Percentiles rank a stretch among this genome's conserved stretches.
Conservation (phyloP, 148 eudicot species). For the Rhododendron ferrugineum region DNA sequence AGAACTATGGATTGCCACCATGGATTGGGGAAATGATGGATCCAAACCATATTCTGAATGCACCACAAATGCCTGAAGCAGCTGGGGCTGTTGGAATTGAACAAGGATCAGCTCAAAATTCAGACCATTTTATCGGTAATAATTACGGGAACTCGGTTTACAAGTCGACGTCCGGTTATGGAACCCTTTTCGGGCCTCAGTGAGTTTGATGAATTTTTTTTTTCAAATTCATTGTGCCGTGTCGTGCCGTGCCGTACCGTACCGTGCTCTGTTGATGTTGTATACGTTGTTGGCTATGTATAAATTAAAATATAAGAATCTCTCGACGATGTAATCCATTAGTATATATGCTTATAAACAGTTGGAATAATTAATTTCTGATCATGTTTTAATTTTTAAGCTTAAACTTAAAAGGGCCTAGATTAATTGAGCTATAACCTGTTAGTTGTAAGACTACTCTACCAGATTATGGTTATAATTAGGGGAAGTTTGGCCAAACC, state of each 20-base stretch:
- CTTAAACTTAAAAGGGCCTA: no score
- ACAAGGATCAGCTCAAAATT: constrained; percentile 1
- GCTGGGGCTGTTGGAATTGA: background rate
- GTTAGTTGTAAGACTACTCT: no score
- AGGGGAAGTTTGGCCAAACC: no score
- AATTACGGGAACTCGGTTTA: background rate
- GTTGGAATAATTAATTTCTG: background rate
- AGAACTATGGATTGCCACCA: constrained; percentile 24
- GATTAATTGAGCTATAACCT: no score
- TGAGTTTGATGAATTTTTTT: background rate
- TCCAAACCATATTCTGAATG: background rate
- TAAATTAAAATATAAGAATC: background rate
- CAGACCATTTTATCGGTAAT: background rate
- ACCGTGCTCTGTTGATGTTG: background rate
- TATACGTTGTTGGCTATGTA: background rate
- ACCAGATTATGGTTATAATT: no score
- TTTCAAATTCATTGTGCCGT: background rate
- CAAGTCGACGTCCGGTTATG: background rate
- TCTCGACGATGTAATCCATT: background rate
- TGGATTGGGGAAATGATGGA: constrained; percentile 22
- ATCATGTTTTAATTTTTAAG: background rate
- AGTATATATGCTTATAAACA: background rate
- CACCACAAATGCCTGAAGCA: background rate
- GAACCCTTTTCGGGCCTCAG: constrained; percentile 4
- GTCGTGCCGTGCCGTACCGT: no score